phyloP scores from a whole-genome alignment of 1,139 yeast species.

The Meyerozyma elateridarum region DNA sequence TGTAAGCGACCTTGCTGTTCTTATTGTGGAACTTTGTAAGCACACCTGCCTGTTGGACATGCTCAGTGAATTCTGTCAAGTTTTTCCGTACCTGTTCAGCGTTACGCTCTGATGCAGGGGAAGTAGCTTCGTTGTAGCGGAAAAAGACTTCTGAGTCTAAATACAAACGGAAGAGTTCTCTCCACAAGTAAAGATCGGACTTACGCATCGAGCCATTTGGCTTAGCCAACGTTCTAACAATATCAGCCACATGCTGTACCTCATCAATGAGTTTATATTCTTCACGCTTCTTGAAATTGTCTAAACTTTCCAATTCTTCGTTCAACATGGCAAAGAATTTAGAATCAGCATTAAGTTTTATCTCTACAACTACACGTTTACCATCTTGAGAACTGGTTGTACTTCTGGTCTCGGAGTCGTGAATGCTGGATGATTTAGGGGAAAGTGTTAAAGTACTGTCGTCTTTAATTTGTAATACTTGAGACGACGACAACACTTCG shows the following conservation, averaged over 20 bases:
- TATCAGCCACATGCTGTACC: constrained; percentile 39
- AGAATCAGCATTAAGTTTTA: constrained; percentile 38
- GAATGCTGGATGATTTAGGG: constrained; percentile 1
- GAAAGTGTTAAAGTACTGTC: neutral
- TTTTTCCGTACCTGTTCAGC: constrained; percentile 36
- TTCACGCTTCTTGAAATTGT: constrained; percentile 39
- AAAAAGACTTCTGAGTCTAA: constrained; percentile 65
- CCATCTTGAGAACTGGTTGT: constrained; percentile 2
- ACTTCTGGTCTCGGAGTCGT: constrained; percentile 1
- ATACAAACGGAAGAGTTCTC: constrained; percentile 60
- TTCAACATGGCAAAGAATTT: constrained; percentile 58
- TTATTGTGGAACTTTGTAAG: constrained; percentile 45
- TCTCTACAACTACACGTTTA: constrained; percentile 20
- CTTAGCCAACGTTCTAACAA: constrained; percentile 33
- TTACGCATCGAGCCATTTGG: constrained; percentile 34
- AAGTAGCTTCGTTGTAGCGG: constrained; percentile 44
- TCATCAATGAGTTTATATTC: constrained; percentile 40
- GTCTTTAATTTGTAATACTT: neutral
- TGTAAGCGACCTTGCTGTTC: constrained; percentile 43
- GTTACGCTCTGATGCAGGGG: constrained; percentile 36
- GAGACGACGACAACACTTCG: constrained; percentile 10
- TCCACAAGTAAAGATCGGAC: constrained; percentile 65
- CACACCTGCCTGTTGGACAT: constrained; percentile 39
- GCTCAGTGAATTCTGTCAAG: constrained; percentile 38
- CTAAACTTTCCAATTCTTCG: constrained; percentile 49